Percentiles rank a stretch among this genome's conserved stretches.
These are phyloP conservation scores for Daldinia childiae DNA, from an alignment of 495 filamentous ascomycete genomes.

Conservation along the genomic window DNA sequence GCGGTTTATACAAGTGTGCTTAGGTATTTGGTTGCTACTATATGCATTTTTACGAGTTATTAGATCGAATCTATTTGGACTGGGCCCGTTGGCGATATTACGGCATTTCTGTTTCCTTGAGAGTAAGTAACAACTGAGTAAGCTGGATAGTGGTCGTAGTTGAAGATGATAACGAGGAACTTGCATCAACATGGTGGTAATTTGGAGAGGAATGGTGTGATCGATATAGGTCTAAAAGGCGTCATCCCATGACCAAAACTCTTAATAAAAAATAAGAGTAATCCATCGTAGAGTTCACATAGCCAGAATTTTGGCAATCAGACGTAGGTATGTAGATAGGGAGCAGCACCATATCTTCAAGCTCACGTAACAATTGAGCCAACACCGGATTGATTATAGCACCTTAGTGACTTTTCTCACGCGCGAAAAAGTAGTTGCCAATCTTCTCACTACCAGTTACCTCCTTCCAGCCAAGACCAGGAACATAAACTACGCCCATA, in stretches of 20 bases:
- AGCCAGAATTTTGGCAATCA: not conserved
- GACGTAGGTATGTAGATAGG: not conserved
- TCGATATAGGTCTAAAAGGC: not conserved
- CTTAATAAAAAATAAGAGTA: not conserved
- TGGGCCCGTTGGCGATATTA: not conserved
- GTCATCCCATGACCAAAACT: not conserved
- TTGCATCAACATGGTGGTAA: not conserved
- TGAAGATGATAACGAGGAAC: not conserved
- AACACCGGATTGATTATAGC: not conserved
- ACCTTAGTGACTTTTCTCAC: constrained; percentile 63
- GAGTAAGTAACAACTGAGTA: not conserved
- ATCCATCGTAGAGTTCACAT: not conserved
- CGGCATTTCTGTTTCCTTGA: not conserved
- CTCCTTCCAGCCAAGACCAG: constrained; percentile 90
- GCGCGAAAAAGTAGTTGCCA: constrained; percentile 97
- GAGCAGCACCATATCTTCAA: not conserved
- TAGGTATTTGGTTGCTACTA: not conserved
- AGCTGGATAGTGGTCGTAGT: not conserved
- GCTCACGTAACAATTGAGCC: not conserved
- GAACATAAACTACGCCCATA: constrained; percentile 92
- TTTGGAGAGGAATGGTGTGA: not conserved
- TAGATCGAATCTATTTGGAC: not conserved
- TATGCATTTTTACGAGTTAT: not conserved
- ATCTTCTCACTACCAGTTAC: constrained; percentile 82
- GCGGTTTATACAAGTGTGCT: not conserved